phyloP scores from a whole-genome alignment of 2,329 filamentous ascomycete genomes.

The Apiospora kogelbergensis region DNA sequence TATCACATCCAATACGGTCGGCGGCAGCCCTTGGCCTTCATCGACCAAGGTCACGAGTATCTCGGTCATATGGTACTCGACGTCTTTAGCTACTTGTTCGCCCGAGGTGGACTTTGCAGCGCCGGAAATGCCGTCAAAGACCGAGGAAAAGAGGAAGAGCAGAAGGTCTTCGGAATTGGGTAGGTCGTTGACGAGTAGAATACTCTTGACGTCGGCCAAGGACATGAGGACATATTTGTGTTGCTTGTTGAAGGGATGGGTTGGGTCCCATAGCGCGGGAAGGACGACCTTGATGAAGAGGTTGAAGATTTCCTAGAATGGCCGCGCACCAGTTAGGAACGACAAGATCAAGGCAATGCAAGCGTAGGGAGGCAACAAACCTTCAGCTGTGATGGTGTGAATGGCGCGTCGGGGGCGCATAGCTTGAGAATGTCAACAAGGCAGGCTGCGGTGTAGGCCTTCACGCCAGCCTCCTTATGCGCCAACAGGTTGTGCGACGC shows the following conservation, averaged over 20 bases:
- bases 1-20: conserved; percentile 85
- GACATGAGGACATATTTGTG: conserved; percentile 90
- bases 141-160: conserved; percentile 77
- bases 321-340: conserved; percentile 10
- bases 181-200: conserved; percentile 86
- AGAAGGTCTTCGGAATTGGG: conserved; percentile 79
- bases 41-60: conserved; percentile 85
- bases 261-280: conserved; percentile 80
- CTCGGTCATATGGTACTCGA: conserved; percentile 88
- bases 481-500: conserved; percentile 77
- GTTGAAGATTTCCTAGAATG: conserved; percentile 82
- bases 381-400: conserved; percentile 87
- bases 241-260: conserved; percentile 87
- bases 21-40: conserved; percentile 74
- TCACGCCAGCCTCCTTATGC: conserved; percentile 92
- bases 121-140: conserved; percentile 88
- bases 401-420: conserved; percentile 93
- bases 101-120: conserved; percentile 72
- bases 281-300: conserved; percentile 83
- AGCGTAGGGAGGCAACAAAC: conserved; percentile 46
- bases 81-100: conserved; percentile 86
- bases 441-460: conserved; percentile 84
- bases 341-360: neutral
- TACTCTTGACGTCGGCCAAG: conserved; percentile 89
- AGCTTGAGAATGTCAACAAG: conserved; percentile 90